Conservation (phyloP, 176 grass and related monocot species). For the Rhipidocladum racemiflorum region DNA sequence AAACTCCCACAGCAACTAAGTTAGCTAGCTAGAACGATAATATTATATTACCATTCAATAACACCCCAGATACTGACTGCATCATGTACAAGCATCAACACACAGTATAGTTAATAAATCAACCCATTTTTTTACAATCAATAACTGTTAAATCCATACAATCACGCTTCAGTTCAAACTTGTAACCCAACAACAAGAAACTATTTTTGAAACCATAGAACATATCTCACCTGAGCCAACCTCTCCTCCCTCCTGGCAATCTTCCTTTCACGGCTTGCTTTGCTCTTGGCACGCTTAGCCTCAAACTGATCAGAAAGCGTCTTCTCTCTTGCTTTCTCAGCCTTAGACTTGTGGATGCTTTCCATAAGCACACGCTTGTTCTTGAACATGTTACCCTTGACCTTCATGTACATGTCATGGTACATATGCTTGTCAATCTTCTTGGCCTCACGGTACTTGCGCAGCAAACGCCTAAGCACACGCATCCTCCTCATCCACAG, state of each 20-base stretch:
- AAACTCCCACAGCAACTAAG: background rate
- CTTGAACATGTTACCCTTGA: conserved; percentile 69
- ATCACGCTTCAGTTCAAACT: background rate
- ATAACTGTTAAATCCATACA: background rate
- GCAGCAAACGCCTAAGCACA: conserved; percentile 57
- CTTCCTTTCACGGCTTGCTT: conserved; percentile 61
- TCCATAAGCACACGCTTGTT: conserved; percentile 79
- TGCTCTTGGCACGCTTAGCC: conserved; percentile 68
- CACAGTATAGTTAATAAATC: background rate
- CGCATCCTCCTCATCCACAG: conserved; percentile 80
- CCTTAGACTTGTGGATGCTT: conserved; percentile 75
- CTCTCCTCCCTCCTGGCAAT: conserved; percentile 66
- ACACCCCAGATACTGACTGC: background rate
- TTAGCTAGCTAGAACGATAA: background rate
- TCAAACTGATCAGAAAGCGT: conserved; percentile 64
- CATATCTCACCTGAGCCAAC: conserved; percentile 53
- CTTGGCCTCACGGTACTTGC: conserved; percentile 64
- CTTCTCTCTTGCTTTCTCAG: conserved; percentile 77
- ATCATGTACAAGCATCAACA: background rate
- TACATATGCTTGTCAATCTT: conserved; percentile 83
- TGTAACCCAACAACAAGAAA: background rate
- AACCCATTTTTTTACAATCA: background rate
- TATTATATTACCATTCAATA: background rate
- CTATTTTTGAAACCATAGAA: background rate
- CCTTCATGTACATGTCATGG: conserved; percentile 74